Percentiles rank a stretch among this genome's conserved stretches.
phyloP scores from a whole-genome alignment of 2,329 filamentous ascomycete species.

The Botryosphaeria dothidea region DNA sequence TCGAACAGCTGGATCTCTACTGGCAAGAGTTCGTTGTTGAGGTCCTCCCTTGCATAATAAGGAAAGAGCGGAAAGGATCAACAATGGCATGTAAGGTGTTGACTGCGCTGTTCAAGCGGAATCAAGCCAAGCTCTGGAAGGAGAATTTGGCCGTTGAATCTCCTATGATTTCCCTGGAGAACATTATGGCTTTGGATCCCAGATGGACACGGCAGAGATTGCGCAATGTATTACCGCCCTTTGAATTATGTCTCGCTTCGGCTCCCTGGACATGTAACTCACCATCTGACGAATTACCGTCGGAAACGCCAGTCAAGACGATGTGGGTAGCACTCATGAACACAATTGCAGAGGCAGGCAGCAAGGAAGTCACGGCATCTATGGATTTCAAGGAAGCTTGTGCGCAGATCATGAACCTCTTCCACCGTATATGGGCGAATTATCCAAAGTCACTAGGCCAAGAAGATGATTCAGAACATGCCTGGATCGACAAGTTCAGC shows the following conservation, averaged over 20 bases:
- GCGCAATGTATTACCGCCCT: constrained; percentile 62
- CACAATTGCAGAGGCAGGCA: constrained; percentile 66
- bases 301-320: constrained; percentile 28
- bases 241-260: constrained; percentile 55
- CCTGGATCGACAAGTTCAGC: constrained; percentile 52
- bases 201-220: constrained; percentile 83
- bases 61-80: constrained; percentile 26
- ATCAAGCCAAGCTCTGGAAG: constrained; percentile 65
- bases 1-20: constrained; percentile 68
- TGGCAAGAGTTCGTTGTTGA: constrained; percentile 76
- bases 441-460: constrained; percentile 44
- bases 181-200: constrained; percentile 79
- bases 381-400: constrained; percentile 80
- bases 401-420: constrained; percentile 67
- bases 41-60: constrained; percentile 40
- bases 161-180: constrained; percentile 59
- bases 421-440: constrained; percentile 68
- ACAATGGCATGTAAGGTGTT: constrained; percentile 62
- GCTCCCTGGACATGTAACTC: constrained; percentile 46
- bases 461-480: constrained; percentile 35
- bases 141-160: constrained; percentile 64
- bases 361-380: constrained; percentile 88
- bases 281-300: neutral
- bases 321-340: constrained; percentile 65
- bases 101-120: constrained; percentile 66